Conservation (phyloP, 345 rosid species). For the Pistacia integerrima region DNA sequence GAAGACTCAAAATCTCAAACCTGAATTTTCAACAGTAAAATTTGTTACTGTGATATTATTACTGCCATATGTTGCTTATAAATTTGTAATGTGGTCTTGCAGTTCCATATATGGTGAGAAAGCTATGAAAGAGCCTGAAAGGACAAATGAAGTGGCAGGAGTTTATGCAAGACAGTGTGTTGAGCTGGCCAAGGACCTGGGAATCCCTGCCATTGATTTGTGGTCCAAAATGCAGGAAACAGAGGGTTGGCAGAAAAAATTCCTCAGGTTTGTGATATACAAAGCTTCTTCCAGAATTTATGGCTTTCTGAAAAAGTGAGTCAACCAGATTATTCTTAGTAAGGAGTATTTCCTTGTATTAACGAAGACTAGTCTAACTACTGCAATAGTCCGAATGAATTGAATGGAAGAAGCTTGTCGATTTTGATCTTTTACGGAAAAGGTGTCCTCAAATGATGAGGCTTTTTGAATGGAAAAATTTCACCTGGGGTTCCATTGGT, state of each 20-base stretch:
- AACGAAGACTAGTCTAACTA: background rate
- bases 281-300: background rate
- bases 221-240: conserved; percentile 94
- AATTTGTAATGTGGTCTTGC: conserved; percentile 18
- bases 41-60: background rate
- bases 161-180: conserved; percentile 67
- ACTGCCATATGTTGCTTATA: conserved; percentile 5
- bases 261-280: conserved; percentile 58
- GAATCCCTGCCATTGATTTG: conserved; percentile 52
- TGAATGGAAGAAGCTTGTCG: background rate
- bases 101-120: conserved; percentile 74
- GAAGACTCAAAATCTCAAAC: background rate
- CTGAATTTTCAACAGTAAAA: background rate
- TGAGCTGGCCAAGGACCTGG: conserved; percentile 66
- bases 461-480: background rate
- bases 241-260: conserved; percentile 75
- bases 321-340: background rate
- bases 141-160: conserved; percentile 82
- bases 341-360: conserved; percentile 2
- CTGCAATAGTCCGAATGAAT: background rate
- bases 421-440: background rate
- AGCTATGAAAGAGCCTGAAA: conserved; percentile 68
- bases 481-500: background rate
- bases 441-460: background rate
- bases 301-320: background rate